phyloP scores from a whole-genome alignment of 148 eudicot species.

The Suaeda aralocaspica region DNA sequence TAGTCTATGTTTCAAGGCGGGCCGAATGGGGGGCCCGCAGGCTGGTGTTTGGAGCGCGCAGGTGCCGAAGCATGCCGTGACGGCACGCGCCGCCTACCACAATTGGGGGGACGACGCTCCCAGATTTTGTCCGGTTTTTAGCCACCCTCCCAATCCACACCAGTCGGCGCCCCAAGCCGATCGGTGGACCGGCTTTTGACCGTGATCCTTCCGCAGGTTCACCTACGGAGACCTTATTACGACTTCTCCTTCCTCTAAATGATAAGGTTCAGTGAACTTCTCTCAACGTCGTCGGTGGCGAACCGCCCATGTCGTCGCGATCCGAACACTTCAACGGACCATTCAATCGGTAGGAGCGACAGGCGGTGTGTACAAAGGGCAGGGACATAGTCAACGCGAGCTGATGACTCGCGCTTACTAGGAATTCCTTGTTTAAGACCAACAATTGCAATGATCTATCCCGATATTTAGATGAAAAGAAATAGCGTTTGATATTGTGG shows the following conservation, averaged over 20 bases:
- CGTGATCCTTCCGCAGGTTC: conserved; percentile 93
- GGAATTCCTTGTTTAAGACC: conserved; percentile 55
- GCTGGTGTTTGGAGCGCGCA: too few relatives aligned
- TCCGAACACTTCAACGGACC: conserved; percentile 49
- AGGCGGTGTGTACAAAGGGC: conserved; percentile 25
- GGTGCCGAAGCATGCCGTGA: too few relatives aligned
- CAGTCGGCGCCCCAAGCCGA: too few relatives aligned
- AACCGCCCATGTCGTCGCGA: conserved; percentile 47
- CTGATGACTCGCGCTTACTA: conserved; percentile 43
- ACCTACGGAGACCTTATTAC: conserved; percentile 79
- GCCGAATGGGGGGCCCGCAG: too few relatives aligned
- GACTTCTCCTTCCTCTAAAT: conserved; percentile 84
- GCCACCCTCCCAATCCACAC: too few relatives aligned
- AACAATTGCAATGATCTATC: conserved; percentile 44
- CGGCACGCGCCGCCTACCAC: too few relatives aligned
- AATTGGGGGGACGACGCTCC: too few relatives aligned
- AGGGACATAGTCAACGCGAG: conserved; percentile 21
- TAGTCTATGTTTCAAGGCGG: too few relatives aligned
- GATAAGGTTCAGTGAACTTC: conserved; percentile 69
- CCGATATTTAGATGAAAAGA: too few relatives aligned
- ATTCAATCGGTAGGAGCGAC: conserved; percentile 27
- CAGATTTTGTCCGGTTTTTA: too few relatives aligned
- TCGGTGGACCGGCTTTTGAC: too few relatives aligned
- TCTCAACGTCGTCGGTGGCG: conserved; percentile 43
- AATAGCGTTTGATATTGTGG: too few relatives aligned